A percentile compares a stretch with the other conserved stretches of the same genome.
Evolutionary conservation across 2,329 filamentous ascomycete species (phyloP).

Genomic region (Fusarium sp.): DNA sequence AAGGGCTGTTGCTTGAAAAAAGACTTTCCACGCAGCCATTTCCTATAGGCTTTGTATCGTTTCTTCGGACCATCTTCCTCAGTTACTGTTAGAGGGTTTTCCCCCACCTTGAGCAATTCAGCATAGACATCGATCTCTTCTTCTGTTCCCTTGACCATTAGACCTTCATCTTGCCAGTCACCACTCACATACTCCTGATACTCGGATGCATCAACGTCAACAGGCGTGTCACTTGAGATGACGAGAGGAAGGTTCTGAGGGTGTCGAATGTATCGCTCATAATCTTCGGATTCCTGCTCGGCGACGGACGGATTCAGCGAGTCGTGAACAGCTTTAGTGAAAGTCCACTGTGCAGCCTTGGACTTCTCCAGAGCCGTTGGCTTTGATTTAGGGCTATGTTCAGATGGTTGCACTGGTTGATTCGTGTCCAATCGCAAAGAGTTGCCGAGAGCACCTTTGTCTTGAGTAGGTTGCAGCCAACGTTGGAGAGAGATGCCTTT

Average conservation of each 20-base stretch:
- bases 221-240: constrained; percentile 73
- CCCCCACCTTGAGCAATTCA: constrained; percentile 79
- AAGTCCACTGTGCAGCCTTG: constrained; percentile 86
- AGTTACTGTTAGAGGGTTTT: constrained; percentile 87
- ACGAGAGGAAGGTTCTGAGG: constrained; percentile 90
- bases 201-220: constrained; percentile 70
- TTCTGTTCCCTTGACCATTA: constrained; percentile 63
- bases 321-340: constrained; percentile 85
- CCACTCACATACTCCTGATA: constrained; percentile 85
- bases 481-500: constrained; percentile 68
- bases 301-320: constrained; percentile 88
- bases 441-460: constrained; percentile 45
- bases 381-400: constrained; percentile 57
- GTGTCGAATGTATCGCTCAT: constrained; percentile 87
- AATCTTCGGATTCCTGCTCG: constrained; percentile 82
- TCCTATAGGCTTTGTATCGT: constrained; percentile 94
- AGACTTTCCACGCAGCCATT: constrained; percentile 95
- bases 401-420: constrained; percentile 30
- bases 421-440: constrained; percentile 26
- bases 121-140: constrained; percentile 69
- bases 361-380: constrained; percentile 77
- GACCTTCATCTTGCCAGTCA: constrained; percentile 69
- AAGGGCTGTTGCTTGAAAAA: constrained; percentile 90
- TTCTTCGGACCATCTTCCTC: constrained; percentile 92
- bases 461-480: constrained; percentile 67